Evolutionary conservation across 257 asterid species (phyloP), one percentile per base, ranked within the genome.

Genomic region (Primulina tabacum): DNA sequence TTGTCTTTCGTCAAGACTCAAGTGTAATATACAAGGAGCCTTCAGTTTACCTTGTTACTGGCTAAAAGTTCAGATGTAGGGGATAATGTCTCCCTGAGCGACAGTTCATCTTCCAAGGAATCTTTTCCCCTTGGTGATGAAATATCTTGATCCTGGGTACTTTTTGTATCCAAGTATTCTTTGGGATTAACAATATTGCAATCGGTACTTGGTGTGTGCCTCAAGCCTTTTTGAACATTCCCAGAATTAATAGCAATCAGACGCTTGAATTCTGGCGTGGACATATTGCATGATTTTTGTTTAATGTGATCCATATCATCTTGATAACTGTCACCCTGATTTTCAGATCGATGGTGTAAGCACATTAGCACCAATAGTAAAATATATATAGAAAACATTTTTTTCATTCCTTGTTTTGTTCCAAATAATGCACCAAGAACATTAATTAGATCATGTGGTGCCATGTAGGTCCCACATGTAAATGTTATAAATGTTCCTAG

Each of bases 11-110:
- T 12, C 55, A 28, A 28, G 30, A 3, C 30, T 28, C 30, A 43
- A 43, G 18, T 0, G 18, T 2, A 43, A 14, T 0, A 43, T 43
- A 43, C 14, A 43, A 43, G 55, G 5, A 11, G n/a, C n/a, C n/a
- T 12, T 43, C 1, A 43, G 55, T 43, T 17, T 68, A 82, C 87
- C 80, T 82, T 72, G 62, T 21, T 20, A 56, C 11, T 21, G 12
- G 43, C 59, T 8, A 33, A 37, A 20, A 71, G 20, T 47, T 63
- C 64, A 37, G 58, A 47, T 3, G 61, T 14, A 20, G 68, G 40
- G 65, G 79, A 83, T 0, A 90, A 74, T 24, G 81, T 71, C 79
- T 87, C 97, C 57, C 61, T 78, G 60, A 95, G 91, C 97, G 92
- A 84, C 2, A 76, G 65, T 8, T 29, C 76, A 69, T 84, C 95